A percentile compares a stretch with the other conserved stretches of the same genome.
Evolutionary conservation across 2,329 filamentous ascomycete species (phyloP).

Genomic region (Penicillium sp.): DNA sequence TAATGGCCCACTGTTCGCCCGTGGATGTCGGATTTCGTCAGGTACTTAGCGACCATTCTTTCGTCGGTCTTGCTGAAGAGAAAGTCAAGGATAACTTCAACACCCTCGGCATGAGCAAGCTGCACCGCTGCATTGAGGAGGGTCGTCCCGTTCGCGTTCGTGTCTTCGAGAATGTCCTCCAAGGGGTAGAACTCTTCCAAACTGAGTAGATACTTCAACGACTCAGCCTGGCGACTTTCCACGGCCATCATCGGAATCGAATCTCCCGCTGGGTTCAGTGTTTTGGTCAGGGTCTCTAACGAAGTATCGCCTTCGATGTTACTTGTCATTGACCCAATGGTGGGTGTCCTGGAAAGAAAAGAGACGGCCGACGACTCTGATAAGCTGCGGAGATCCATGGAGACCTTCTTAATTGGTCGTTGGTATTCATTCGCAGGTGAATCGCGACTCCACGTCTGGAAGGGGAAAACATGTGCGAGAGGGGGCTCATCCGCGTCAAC

Average conservation of each 20-base stretch:
- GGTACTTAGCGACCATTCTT: conserved; percentile 65
- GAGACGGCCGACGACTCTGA: conserved; percentile 86
- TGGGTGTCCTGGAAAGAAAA: conserved; percentile 76
- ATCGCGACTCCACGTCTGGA: conserved; percentile 64
- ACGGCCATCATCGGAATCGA: conserved; percentile 88
- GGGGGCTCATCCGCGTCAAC: conserved; percentile 36
- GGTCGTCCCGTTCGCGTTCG: conserved; percentile 87
- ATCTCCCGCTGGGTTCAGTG: conserved; percentile 70
- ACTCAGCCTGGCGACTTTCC: conserved; percentile 69
- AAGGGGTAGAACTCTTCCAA: conserved; percentile 75
- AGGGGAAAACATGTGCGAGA: conserved; percentile 88
- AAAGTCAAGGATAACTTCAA: conserved; percentile 74
- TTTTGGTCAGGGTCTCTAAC: conserved; percentile 64
- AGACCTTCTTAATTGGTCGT: conserved; percentile 74
- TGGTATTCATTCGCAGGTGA: conserved; percentile 48
- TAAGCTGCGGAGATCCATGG: conserved; percentile 85
- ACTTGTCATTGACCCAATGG: conserved; percentile 72
- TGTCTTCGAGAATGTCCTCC: conserved; percentile 74
- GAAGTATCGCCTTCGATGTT: conserved; percentile 84
- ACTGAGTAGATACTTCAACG: conserved; percentile 78
- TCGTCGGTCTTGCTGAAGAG: conserved; percentile 62
- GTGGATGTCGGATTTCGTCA: conserved; percentile 76
- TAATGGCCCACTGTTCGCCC: conserved; percentile 94
- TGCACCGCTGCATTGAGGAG: conserved; percentile 90
- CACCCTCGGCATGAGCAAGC: conserved; percentile 72